Base-by-base conservation (phyloP, 2,329 filamentous ascomycete species). In the Harringtonia aguacate region DNA sequence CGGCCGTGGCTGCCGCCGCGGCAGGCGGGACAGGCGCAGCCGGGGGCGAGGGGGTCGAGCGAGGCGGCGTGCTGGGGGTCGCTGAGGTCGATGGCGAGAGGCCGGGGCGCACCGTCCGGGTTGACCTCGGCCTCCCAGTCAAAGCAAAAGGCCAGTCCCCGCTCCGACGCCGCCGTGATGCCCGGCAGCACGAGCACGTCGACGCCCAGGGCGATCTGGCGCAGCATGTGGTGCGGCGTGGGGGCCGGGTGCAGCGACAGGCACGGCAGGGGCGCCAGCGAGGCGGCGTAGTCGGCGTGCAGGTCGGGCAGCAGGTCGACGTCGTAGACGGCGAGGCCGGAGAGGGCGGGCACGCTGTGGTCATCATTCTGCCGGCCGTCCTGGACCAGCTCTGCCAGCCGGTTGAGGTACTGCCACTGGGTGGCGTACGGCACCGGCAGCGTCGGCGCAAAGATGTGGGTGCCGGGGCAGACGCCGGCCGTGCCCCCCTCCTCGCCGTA, bases 11-110 rank as follows among this genome's bases (percentile, higher is more conserved):
- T n/a, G n/a, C n/a, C n/a, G n/a, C 75, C 75, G 2, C 70, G 77
- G 68, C 92, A 98, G 20, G 87, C 70, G 60, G 94, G 90, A 69
- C 92, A 98, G 41, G 64, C 54, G 61, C 92, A 98, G 15, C 62
- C 71, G 7, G 70, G 54, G 1, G 63, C 58, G 3, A 95, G 66
- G 0, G 90, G 81, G 0, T 62, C 61, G 1, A 86, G 58, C 33
- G 84, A 77, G 5, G 70, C 68, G 4, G 77, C 71, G 61, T 92
- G 74, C 2, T 63, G 57, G 0, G 70, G 48, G 3, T 72, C 69
- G 81, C 87, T 94, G 68, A 97, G 81, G 61, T 97, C 80, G 21
- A 82, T 66, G 5, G 85, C 92, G 0, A 97, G 66, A 0, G 83
- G 72, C 1, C 56, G 53, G 12, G 56, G 50, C 30, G 36, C 47